phyloP scores from a whole-genome alignment of 1,139 yeast genomes.

The Suhomyces wounanorum region DNA sequence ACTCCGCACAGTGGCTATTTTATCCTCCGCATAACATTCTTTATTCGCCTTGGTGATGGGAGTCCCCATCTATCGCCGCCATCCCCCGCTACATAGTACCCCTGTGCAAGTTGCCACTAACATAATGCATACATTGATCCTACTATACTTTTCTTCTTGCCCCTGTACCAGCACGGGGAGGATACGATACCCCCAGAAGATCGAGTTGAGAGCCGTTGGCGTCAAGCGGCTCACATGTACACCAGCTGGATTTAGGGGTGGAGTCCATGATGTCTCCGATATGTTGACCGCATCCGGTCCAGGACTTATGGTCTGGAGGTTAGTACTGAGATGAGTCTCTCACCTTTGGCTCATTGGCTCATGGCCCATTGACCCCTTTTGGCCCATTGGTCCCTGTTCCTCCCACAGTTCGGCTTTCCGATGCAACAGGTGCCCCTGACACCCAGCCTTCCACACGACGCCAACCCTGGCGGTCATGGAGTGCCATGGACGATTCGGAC shows the following conservation, averaged over 20 bases:
- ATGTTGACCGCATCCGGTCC: conserved; percentile 48
- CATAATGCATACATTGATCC: neutral
- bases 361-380: no score
- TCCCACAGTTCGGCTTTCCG: no score
- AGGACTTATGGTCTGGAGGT: conserved; percentile 33
- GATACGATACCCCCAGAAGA: conserved; percentile 26
- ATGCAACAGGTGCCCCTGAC: neutral
- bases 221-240: conserved; percentile 38
- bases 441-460: neutral
- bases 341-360: no score
- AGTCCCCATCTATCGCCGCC: neutral
- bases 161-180: conserved; percentile 50
- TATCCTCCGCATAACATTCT: no score
- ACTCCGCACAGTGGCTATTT: no score
- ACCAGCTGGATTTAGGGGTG: conserved; percentile 40
- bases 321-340: conserved; percentile 18
- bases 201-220: conserved; percentile 16
- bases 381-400: no score
- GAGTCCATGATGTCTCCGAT: conserved; percentile 37
- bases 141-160: conserved; percentile 26
- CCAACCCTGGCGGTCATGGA: neutral
- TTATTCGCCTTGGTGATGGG: neutral
- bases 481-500: neutral
- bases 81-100: neutral
- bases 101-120: neutral